Conservation (phyloP, 176 grass and related monocot species). For the Saccharum officinarum region DNA sequence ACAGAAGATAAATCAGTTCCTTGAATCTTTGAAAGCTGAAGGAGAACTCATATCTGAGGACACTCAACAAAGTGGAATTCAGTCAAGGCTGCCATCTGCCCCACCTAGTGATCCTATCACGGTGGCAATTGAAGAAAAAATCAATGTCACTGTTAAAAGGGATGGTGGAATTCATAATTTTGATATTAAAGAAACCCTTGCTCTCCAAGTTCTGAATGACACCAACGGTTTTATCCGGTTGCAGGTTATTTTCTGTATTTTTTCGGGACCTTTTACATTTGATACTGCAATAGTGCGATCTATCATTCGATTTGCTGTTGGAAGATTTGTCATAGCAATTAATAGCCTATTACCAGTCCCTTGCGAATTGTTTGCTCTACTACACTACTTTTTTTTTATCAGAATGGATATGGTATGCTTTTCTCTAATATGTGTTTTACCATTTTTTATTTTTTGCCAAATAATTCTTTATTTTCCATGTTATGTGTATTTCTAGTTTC, state of each 20-base stretch:
- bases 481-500: too few relatives aligned
- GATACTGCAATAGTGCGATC: background rate
- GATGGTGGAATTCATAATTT: constrained; percentile 76
- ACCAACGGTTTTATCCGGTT: constrained; percentile 79
- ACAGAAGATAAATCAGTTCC: constrained; percentile 67
- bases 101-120: constrained; percentile 74
- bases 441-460: background rate
- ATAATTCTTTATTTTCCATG: too few relatives aligned
- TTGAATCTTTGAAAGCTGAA: constrained; percentile 84
- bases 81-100: constrained; percentile 58
- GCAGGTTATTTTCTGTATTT: constrained; percentile 63
- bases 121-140: constrained; percentile 83
- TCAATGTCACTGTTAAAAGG: constrained; percentile 65
- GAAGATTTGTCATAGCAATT: background rate
- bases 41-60: constrained; percentile 88
- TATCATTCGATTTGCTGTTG: constrained; percentile 1
- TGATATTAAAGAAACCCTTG: constrained; percentile 86
- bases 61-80: constrained; percentile 45
- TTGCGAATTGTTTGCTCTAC: background rate
- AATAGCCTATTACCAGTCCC: background rate
- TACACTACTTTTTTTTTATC: too few relatives aligned
- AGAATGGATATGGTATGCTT: too few relatives aligned
- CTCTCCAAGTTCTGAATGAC: constrained; percentile 82
- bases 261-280: constrained; percentile 3
- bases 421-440: too few relatives aligned